Evolutionary conservation across 805 yeast species (phyloP).

Genomic region (Ogataea pini): DNA sequence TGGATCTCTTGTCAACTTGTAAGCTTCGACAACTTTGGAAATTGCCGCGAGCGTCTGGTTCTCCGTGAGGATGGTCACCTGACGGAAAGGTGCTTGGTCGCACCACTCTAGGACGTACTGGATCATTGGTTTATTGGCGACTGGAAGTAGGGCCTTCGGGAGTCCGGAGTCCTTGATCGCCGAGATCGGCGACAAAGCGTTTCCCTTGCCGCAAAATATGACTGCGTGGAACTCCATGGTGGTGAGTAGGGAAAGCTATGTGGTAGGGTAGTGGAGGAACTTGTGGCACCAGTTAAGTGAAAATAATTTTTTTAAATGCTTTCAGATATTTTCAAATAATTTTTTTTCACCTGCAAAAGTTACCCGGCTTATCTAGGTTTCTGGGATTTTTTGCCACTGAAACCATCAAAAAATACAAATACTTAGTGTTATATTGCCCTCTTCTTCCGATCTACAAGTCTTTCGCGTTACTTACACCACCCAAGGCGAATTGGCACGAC

Average conservation of each 20-base stretch:
- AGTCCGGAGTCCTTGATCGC: slow-evolving; percentile 59
- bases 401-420: slow-evolving; percentile 1
- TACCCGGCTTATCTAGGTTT: background rate
- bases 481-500: slow-evolving; percentile 1
- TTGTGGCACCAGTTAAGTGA: no score
- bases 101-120: slow-evolving; percentile 93
- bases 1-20: slow-evolving; percentile 41
- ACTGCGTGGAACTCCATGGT: slow-evolving; percentile 91
- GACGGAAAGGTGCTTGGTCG: slow-evolving; percentile 75
- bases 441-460: background rate
- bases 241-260: no score
- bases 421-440: background rate
- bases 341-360: background rate
- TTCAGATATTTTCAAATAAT: background rate
- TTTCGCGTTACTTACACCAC: background rate
- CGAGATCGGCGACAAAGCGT: slow-evolving; percentile 69
- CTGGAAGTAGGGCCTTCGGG: slow-evolving; percentile 84
- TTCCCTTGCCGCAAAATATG: slow-evolving; percentile 86
- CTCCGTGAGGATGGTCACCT: slow-evolving; percentile 60
- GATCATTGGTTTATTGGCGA: slow-evolving; percentile 88
- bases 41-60: slow-evolving; percentile 49
- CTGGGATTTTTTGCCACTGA: slow-evolving; percentile 5
- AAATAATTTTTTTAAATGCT: background rate
- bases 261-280: no score
- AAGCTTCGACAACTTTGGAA: slow-evolving; percentile 48